A percentile compares a stretch with the other conserved stretches of the same genome.
Conservation (phyloP, 768 basidiomycete species). For the Fibroporia radiculosa region DNA sequence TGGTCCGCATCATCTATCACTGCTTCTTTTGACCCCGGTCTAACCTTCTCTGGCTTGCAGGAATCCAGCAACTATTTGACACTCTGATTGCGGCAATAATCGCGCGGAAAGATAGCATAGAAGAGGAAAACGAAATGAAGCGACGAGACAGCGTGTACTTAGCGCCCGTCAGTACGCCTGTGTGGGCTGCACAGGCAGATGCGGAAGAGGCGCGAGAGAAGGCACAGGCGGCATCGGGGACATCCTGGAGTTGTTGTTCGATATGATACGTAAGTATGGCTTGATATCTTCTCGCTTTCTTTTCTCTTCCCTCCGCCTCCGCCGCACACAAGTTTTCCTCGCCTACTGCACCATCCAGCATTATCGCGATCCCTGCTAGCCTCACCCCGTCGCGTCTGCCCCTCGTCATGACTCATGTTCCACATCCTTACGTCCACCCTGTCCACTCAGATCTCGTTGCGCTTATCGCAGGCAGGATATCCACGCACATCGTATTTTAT, state of each 20-base stretch:
- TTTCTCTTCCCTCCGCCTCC: neutral
- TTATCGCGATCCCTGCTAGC: conserved; percentile 2
- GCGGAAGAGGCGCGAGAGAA: conserved; percentile 66
- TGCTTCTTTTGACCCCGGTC: neutral
- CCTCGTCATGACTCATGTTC: conserved; percentile 13
- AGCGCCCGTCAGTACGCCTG: conserved; percentile 50
- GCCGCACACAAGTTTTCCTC: conserved; percentile 1
- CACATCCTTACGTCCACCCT: too few relatives aligned
- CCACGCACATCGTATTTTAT: conserved; percentile 3
- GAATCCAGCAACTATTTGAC: conserved; percentile 74
- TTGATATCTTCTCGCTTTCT: conserved; percentile 4
- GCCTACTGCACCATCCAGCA: conserved; percentile 8
- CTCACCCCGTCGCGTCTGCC: conserved; percentile 2
- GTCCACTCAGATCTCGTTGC: too few relatives aligned
- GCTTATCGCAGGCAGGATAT: conserved; percentile 6
- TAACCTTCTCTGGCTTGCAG: conserved; percentile 29
- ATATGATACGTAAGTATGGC: conserved; percentile 27
- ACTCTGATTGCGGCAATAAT: conserved; percentile 78
- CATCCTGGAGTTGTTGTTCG: conserved; percentile 64
- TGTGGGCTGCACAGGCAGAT: conserved; percentile 75
- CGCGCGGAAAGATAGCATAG: conserved; percentile 66
- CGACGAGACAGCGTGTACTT: conserved; percentile 82
- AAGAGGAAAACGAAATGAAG: conserved; percentile 71
- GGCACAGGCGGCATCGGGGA: conserved; percentile 35
- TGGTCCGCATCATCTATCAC: conserved; percentile 39